Base-by-base conservation (phyloP, 169 alveolate species). In the Cyclospora cayetanensis region DNA sequence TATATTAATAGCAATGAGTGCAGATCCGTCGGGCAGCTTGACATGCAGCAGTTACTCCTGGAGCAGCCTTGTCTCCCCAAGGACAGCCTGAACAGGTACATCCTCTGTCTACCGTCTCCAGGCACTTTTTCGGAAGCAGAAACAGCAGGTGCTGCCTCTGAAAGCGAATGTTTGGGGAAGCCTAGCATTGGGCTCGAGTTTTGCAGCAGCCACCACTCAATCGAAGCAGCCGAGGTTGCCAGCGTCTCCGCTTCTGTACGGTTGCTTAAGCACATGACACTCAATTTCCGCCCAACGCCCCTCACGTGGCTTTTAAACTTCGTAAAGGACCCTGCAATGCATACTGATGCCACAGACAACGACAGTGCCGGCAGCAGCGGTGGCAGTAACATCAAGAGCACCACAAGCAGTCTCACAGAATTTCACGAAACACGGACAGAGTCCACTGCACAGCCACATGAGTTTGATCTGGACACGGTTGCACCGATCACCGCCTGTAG, bases 281-380 rank as follows among this genome's bases (percentile, higher is more conserved):
- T 80, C 53, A 80, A 80, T 35, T 80, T 80, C 29, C 89, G 89
- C 55, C 89, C 89, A 31, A 80, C 76, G 15, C 76, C 89, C 4
- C 53, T 80, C 34, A 50, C 55, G 4, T 80, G 89, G 89, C 34
- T 52, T 20, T 25, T 80, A 37, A 27, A 18, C 52, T 80, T 80
- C 35, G 39, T 52, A 22, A 53, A 53, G 41, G 74, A 34, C 1
- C 89, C 89, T 31, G 72, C 31, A n/a, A 15, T 12, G 60, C 60
- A 46, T 12, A 43, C 18, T 42, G 89, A 53, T 27, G 34, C 53
- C 39, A n/a, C n/a, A n/a, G n/a, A n/a, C n/a, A n/a, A n/a, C n/a
- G n/a, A n/a, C n/a, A 29, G 15, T 25, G 72, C 4, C 60, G 1
- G 72, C 31, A 60, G 27, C 72, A 79, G 50, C 41, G 74, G 68